Base-by-base conservation (phyloP, 1,284 basidiomycete genomes). In the Boletus sp. region DNA sequence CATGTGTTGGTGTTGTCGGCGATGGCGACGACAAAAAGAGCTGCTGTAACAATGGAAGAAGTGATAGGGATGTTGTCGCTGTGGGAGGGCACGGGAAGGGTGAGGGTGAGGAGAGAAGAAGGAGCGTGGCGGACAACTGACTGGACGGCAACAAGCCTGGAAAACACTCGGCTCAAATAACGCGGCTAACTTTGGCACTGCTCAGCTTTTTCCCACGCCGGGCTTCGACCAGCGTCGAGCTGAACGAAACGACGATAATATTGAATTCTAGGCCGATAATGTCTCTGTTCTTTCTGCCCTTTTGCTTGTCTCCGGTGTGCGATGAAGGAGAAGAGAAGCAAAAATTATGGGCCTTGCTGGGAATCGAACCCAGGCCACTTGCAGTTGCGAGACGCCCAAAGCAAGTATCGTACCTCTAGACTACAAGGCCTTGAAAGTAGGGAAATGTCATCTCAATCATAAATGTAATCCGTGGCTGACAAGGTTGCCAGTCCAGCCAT, bases 401-500 rank as follows among this genome's bases (percentile, higher is more conserved):
- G 78, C 78, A 80, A 80, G 78, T 80, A 81, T 79, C 79, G 79
- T 79, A 80, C 78, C 78, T 78, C 78, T 79, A 73, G 79, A 79
- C 79, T 72, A 81, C 69, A 76, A 76, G 75, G 75, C 78, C 76
- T 17, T 25, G n/a, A 7, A 9, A 46, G 1, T 46, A 23, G 14
- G n/a, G 9, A 4, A 16, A 7, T 9, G 14, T 14, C 7, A 5
- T 17, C 9, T 25, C 44, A 4, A 16, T 14, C 11, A 46, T 9
- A 1, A 35, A 3, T 7, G 8, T 23, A 5, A 1, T 1, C 1
- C 21, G 59, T 30, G 71, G 71, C 70, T 74, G 68, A 74, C 69
- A 17, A 25, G 30, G 17, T 9, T 53, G 25, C n/a, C 44, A n/a
- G 10, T 21, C 40, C n/a, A 43, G 11, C 43, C 6, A 14, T 47